Evolutionary conservation across 805 yeast species (phyloP).

Genomic region (Tetrapisispora arboricola): DNA sequence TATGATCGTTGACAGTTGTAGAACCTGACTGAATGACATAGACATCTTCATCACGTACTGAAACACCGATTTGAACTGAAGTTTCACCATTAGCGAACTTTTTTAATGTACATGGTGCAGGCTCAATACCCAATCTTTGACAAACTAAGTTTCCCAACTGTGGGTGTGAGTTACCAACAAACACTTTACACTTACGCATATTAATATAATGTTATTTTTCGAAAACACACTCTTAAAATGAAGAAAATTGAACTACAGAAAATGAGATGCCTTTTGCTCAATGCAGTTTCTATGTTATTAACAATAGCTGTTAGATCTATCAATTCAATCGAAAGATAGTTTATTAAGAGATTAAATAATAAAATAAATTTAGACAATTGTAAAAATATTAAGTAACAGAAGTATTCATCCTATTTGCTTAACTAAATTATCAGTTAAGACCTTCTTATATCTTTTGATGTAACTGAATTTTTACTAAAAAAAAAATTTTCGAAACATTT

Average conservation of each 20-base stretch:
- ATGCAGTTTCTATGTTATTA: not conserved
- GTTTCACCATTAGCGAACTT: slow-evolving; percentile 98
- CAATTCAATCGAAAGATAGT: slow-evolving; percentile 1
- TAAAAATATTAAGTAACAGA: too few species aligned
- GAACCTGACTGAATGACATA: slow-evolving; percentile 89
- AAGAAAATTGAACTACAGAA: too few species aligned
- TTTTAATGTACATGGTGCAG: slow-evolving; percentile 85
- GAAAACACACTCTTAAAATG: too few species aligned
- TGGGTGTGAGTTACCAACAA: slow-evolving; percentile 95
- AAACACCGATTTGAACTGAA: slow-evolving; percentile 86
- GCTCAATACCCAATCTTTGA: slow-evolving; percentile 80
- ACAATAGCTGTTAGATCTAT: not conserved
- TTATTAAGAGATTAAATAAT: not conserved
- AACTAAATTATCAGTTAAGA: not conserved
- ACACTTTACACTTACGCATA: slow-evolving; percentile 96
- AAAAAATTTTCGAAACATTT: not conserved
- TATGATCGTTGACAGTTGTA: slow-evolving; percentile 79
- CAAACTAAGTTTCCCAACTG: slow-evolving; percentile 87
- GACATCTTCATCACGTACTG: slow-evolving; percentile 95
- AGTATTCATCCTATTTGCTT: too few species aligned
- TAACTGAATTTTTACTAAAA: not conserved
- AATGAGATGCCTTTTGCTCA: too few species aligned
- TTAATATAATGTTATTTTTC: not conserved
- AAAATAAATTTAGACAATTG: not conserved
- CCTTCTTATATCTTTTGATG: not conserved